Base-by-base conservation (phyloP, 257 asterid genomes). In the Marsdenia floribunda region DNA sequence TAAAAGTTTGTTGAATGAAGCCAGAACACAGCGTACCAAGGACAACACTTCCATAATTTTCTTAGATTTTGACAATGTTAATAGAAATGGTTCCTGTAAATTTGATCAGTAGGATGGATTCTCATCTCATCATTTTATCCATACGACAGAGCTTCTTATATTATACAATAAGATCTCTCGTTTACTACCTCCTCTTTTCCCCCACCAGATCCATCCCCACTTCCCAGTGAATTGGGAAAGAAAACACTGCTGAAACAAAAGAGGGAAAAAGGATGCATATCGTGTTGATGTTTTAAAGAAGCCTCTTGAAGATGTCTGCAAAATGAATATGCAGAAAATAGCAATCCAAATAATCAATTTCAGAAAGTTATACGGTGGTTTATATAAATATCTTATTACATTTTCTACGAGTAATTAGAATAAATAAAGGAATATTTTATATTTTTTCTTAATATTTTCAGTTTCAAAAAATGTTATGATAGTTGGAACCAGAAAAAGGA, bases 31-130 rank as follows among this genome's bases (percentile, higher is more conserved):
- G 76, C 91, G 98, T 33, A 92, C 97, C 0, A 95, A 87, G 82
- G 99, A 95, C 68, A 95, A 95, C 59, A 92, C 98, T 3, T 88
- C 96, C 60, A 84, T 95, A 83, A 86, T 92, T 78, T 92, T 88
- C 86, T 79, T 95, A 81, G 96, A 95, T 77, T 90, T 92, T 71
- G 80, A 70, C 82, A 65, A 71, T 78, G 68, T 55, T 78, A 78
- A 80, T 86, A 79, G 78, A 78, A 80, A 77, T 77, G 16, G 71
- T 74, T 78, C 87, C 21, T 77, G 86, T 90, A 82, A 78, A 84
- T 75, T 19, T 67, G 82, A 81, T 79, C 82, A 80, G 64, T 89
- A 81, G 73, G 21, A 54, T 64, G 60, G 26, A 44, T 74, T 38
- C 73, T n/a, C 38, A 22, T 38, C 73, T n/a, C 38, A 22, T 38